Evolutionary conservation across 176 grass and related monocot species (phyloP).

Genomic region (Poa annua): DNA sequence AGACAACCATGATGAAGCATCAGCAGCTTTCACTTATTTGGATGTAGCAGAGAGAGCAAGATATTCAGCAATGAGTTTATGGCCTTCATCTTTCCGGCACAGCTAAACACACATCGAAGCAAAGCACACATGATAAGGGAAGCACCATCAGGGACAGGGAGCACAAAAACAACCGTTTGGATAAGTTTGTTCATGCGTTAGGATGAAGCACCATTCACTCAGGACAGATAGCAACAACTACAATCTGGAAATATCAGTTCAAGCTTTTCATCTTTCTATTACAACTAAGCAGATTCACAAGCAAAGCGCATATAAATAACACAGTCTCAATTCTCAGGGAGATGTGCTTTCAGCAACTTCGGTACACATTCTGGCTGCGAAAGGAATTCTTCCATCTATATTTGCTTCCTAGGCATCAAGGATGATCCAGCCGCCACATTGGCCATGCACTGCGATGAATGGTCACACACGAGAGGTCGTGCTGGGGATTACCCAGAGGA

Average conservation of each 20-base stretch:
- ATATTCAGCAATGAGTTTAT: neutral
- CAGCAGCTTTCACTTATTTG: neutral
- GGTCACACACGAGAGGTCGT: neutral
- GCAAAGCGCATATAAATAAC: neutral
- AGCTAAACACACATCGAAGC: neutral
- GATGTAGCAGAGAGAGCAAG: neutral
- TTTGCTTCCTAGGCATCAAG: neutral
- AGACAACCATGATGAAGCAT: neutral
- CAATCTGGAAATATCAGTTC: neutral
- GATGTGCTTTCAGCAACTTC: neutral
- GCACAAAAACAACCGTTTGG: neutral
- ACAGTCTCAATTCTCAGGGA: neutral
- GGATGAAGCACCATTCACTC: neutral
- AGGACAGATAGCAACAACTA: neutral
- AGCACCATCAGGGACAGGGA: neutral
- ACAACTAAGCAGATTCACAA: neutral
- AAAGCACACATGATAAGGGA: neutral
- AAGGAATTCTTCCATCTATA: neutral
- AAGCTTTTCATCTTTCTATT: neutral
- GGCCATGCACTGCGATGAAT: neutral
- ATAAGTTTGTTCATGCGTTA: neutral
- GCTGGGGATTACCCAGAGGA: slow-evolving; percentile 6
- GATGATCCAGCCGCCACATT: neutral
- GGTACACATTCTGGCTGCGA: neutral
- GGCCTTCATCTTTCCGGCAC: neutral